These are phyloP conservation scores for Pseudopyrenochaeta lycopersici DNA, from an alignment of 2,329 filamentous ascomycete genomes.

Conservation along the genomic window DNA sequence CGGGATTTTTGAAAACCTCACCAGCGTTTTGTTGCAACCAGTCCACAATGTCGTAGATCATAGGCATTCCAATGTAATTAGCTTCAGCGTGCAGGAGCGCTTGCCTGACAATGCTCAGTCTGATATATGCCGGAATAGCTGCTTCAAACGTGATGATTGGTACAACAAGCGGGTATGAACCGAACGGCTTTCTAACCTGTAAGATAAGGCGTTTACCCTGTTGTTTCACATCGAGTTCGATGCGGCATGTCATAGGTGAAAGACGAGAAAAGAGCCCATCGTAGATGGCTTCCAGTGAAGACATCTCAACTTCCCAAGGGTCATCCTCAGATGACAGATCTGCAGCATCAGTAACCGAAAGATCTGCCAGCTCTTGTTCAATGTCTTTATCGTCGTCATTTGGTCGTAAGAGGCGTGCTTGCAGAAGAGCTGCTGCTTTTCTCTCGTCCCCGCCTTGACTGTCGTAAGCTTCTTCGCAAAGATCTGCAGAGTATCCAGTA, in stretches of 20 bases:
- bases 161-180: constrained; percentile 73
- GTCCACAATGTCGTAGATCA: constrained; percentile 89
- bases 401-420: constrained; percentile 68
- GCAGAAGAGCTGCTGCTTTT: constrained; percentile 80
- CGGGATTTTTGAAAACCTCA: constrained; percentile 83
- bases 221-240: constrained; percentile 67
- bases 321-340: constrained; percentile 58
- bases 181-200: constrained; percentile 75
- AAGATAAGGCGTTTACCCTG: constrained; percentile 58
- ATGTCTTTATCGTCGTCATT: constrained; percentile 39
- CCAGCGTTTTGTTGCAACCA: constrained; percentile 90
- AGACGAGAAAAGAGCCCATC: constrained; percentile 67
- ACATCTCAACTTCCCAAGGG: constrained; percentile 86
- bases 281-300: constrained; percentile 85
- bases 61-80: constrained; percentile 81
- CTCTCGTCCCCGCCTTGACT: constrained; percentile 75
- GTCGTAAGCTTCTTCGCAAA: constrained; percentile 82
- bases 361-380: constrained; percentile 42
- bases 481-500: constrained; percentile 84
- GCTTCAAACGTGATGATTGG: constrained; percentile 74
- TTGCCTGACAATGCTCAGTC: constrained; percentile 84
- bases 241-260: constrained; percentile 72
- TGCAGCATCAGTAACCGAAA: constrained; percentile 51
- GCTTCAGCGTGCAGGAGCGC: constrained; percentile 75
- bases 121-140: constrained; percentile 87